These are phyloP conservation scores for Chionographis japonica DNA, from an alignment of 106 monocot genomes.

Conservation along the genomic window DNA sequence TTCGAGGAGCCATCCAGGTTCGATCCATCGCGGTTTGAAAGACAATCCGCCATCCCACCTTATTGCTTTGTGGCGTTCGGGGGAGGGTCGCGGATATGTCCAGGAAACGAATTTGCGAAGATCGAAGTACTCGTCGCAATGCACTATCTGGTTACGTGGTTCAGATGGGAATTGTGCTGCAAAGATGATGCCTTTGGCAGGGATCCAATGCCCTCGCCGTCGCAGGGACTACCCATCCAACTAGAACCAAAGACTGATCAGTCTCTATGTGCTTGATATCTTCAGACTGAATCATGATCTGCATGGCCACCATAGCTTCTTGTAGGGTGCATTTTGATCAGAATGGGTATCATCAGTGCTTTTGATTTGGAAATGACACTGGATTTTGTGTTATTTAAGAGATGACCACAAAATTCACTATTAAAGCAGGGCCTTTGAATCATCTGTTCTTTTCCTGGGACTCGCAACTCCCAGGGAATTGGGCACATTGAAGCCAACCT, in stretches of 20 bases:
- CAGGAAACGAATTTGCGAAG: conserved; percentile 31
- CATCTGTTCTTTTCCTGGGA: too few relatives aligned
- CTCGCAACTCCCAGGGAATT: too few relatives aligned
- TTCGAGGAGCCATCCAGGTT: conserved; percentile 26
- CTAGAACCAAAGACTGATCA: conserved; percentile 6
- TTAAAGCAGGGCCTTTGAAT: too few relatives aligned
- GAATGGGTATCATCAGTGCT: too few relatives aligned
- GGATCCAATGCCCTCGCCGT: conserved; percentile 34
- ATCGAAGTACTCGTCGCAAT: conserved; percentile 28
- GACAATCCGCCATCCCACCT: conserved; percentile 7
- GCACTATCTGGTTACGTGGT: conserved; percentile 24
- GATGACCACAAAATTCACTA: too few relatives aligned
- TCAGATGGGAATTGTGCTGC: conserved; percentile 33
- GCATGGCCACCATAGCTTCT: too few relatives aligned
- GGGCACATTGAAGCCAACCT: too few relatives aligned
- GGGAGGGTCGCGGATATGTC: conserved; percentile 26
- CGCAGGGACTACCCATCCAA: conserved; percentile 26
- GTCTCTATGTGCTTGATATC: too few relatives aligned
- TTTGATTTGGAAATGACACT: too few relatives aligned
- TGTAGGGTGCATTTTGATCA: too few relatives aligned
- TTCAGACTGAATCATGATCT: too few relatives aligned
- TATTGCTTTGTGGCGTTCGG: conserved; percentile 33
- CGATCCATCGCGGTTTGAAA: conserved; percentile 23
- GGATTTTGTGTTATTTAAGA: too few relatives aligned
- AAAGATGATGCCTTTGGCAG: conserved; percentile 17